Conservation (phyloP, 306 rosid genomes). For the Boehmeria nivea region DNA sequence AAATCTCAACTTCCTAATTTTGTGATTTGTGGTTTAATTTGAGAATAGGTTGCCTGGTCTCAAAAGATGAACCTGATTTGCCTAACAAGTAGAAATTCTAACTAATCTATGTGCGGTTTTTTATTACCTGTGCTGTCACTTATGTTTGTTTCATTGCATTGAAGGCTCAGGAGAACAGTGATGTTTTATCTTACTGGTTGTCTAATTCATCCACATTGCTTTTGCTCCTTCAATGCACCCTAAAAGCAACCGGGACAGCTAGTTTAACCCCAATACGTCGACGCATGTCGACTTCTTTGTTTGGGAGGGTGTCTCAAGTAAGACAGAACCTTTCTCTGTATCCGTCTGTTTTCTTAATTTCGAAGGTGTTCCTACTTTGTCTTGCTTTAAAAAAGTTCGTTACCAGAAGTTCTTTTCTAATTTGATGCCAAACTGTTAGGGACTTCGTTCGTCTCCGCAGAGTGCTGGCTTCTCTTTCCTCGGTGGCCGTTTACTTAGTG, state of each 20-base stretch:
- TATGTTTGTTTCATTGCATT: constrained; percentile 21
- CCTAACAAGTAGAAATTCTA: constrained; percentile 1
- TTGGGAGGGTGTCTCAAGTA: constrained; percentile 99
- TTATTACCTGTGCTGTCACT: constrained; percentile 16
- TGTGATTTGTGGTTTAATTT: neutral
- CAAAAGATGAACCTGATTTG: neutral
- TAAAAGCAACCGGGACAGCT: constrained; percentile 93
- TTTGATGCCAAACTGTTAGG: constrained; percentile 38
- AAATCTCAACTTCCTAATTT: too few species aligned
- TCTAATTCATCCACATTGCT: constrained; percentile 87
- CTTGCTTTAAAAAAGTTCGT: neutral
- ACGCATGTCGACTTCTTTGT: constrained; percentile 76
- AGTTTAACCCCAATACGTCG: constrained; percentile 97
- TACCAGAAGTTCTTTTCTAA: constrained; percentile 10
- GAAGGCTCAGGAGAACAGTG: constrained; percentile 82
- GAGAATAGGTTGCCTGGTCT: too few species aligned
- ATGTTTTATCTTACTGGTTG: constrained; percentile 85
- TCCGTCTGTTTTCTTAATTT: neutral
- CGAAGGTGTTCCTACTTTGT: neutral
- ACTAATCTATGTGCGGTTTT: neutral
- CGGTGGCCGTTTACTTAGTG: constrained; percentile 72
- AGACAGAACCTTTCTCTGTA: constrained; percentile 15
- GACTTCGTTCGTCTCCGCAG: constrained; percentile 88
- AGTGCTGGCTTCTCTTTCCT: constrained; percentile 79
- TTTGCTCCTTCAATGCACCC: constrained; percentile 88